phyloP scores from a whole-genome alignment of 1,139 yeast species.

The Scheffersomyces insectosa region DNA sequence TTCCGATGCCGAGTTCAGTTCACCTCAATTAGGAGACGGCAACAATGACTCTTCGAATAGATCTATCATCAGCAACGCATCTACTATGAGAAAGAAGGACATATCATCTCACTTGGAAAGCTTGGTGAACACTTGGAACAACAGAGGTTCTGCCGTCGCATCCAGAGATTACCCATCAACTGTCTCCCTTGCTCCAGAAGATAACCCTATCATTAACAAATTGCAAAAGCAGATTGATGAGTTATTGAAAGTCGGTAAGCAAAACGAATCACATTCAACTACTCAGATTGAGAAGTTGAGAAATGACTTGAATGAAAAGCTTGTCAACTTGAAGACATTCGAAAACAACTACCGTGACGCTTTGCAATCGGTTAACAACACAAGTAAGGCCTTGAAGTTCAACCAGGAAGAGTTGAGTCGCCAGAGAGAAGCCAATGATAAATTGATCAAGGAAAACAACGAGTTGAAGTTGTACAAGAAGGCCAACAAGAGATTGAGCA shows the following conservation, averaged over 20 bases:
- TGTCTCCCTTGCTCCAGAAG: constrained; percentile 6
- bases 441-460: constrained; percentile 65
- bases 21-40: constrained; percentile 11
- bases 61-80: constrained; percentile 29
- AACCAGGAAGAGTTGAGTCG: constrained; percentile 71
- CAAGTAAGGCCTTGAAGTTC: constrained; percentile 70
- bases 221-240: constrained; percentile 53
- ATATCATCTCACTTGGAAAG: constrained; percentile 42
- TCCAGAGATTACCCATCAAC: constrained; percentile 8
- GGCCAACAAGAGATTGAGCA: constrained; percentile 38
- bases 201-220: constrained; percentile 31
- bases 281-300: constrained; percentile 36
- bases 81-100: constrained; percentile 28
- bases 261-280: constrained; percentile 36
- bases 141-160: constrained; percentile 9
- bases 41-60: constrained; percentile 15
- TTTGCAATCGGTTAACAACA: constrained; percentile 68
- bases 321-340: constrained; percentile 37
- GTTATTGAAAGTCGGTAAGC: constrained; percentile 38
- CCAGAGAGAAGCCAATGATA: constrained; percentile 57
- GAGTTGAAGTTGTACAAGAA: constrained; percentile 60
- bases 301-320: constrained; percentile 33
- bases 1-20: constrained; percentile 23
- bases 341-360: constrained; percentile 69
- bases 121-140: constrained; percentile 40